A percentile compares a stretch with the other conserved stretches of the same genome.
Evolutionary conservation across 805 yeast genomes (phyloP).

Genomic region (Barnettozyma populi): DNA sequence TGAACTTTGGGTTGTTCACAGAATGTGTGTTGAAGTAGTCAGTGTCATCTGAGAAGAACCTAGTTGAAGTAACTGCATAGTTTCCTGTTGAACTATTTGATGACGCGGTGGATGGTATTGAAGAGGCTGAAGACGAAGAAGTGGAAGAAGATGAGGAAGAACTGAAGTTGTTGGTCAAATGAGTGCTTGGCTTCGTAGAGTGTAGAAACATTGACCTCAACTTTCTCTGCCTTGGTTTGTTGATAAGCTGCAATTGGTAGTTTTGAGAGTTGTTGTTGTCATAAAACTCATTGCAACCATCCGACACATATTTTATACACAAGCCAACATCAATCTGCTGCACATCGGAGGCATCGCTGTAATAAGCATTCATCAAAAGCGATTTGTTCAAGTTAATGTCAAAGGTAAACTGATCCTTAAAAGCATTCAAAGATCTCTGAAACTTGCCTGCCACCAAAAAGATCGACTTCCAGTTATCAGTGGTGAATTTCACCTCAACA

Average conservation of each 20-base stretch:
- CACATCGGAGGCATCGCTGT: conserved; percentile 8
- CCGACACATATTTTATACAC: conserved; percentile 35
- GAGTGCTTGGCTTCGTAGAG: conserved; percentile 2
- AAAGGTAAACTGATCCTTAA: conserved; percentile 44
- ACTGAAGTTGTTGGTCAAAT: conserved; percentile 6
- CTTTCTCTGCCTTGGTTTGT: conserved; percentile 12
- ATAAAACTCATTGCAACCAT: conserved; percentile 29
- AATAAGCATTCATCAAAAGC: conserved; percentile 13
- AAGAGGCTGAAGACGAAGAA: conserved; percentile 3
- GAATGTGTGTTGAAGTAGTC: conserved; percentile 21
- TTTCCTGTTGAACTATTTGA: conserved; percentile 15
- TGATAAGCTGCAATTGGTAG: conserved; percentile 30
- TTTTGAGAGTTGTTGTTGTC: conserved; percentile 36
- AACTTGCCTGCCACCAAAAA: conserved; percentile 33
- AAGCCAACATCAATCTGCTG: conserved; percentile 26
- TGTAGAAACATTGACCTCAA: neutral
- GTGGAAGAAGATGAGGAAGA: conserved; percentile 7
- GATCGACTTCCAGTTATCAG: conserved; percentile 44
- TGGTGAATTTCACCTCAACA: conserved; percentile 41
- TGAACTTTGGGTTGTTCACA: conserved; percentile 9
- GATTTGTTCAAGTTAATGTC: conserved; percentile 36
- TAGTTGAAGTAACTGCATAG: conserved; percentile 14
- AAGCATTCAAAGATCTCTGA: conserved; percentile 18
- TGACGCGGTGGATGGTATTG: conserved; percentile 4
- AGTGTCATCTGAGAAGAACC: conserved; percentile 26